Evolutionary conservation across 768 basidiomycete species (phyloP), one percentile per base, ranked within the genome.

Genomic region (Lentinula sp.): DNA sequence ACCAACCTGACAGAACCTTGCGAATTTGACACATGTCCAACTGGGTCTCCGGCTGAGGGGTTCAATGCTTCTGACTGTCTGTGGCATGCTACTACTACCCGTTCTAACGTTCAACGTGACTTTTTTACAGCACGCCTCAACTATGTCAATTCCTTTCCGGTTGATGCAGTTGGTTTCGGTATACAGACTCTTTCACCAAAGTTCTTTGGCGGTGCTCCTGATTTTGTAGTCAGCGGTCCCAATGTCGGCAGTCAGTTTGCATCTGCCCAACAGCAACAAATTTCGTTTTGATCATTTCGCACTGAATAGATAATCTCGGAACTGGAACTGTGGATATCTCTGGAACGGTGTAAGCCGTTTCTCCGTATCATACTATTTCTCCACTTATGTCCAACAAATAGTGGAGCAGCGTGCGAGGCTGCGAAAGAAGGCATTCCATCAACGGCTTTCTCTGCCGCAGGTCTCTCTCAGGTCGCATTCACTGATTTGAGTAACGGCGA

Each of bases 401-500:
- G 81, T 20, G 81, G 81, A 4, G 82, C 82, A 1, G 81, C 82
- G 0, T 73, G 73, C 15, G 80, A 81, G 68, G 79, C 81, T 3
- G 78, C 80, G 0, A 65, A 73, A 45, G 74, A 79, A 66, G 82
- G 82, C 39, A 73, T 83, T 41, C 81, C 82, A 0, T 76, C 81
- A 1, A 73, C 78, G 39, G 82, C 82, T 0, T 82, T 81, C 71
- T 82, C 80, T 10, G 78, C 49, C 10, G 33, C 49, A 6, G 50
- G 75, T 42, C 80, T 74, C 9, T 70, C 75, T 0, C 72, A 76
- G 54, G 78, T 81, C 9, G 81, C 81, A 2, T 84, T 76, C 70
- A 84, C 81, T 16, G 81, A 79, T 13, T 78, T 83, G 62, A 63
- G 68, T 13, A 60, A 72, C 32, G 71, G 76, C 4, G 71, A 66